These are phyloP conservation scores for Metschnikowia peoriensis DNA, from an alignment of 805 yeast genomes.

Conservation along the genomic window DNA sequence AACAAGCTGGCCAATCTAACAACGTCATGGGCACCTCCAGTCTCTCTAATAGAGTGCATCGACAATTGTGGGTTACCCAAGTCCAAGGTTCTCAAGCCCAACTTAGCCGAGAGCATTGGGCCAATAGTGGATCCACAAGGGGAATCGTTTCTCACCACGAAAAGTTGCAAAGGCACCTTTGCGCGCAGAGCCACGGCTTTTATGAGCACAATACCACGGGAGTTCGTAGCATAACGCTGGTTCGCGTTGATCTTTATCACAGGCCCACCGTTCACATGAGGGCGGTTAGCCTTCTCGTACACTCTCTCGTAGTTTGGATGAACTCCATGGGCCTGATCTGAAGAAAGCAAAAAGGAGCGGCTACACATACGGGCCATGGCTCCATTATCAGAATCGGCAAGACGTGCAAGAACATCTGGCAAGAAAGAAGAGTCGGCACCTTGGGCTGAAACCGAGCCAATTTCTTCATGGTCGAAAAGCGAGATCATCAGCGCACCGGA, in stretches of 20 bases:
- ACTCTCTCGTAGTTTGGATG: conserved; percentile 84
- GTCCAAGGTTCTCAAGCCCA: conserved; percentile 86
- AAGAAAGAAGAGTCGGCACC: conserved; percentile 94
- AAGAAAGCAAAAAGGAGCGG: conserved; percentile 77
- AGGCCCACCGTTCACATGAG: conserved; percentile 84
- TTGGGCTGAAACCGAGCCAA: conserved; percentile 91
- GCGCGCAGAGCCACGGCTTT: conserved; percentile 67
- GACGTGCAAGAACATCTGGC: conserved; percentile 71
- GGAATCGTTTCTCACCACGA: conserved; percentile 90
- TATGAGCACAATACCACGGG: conserved; percentile 79
- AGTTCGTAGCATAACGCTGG: conserved; percentile 92
- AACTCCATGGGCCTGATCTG: conserved; percentile 96
- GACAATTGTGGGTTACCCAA: conserved; percentile 89
- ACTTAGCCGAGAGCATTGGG: conserved; percentile 82
- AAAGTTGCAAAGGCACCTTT: conserved; percentile 81
- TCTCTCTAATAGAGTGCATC: conserved; percentile 93
- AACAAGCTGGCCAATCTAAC: conserved; percentile 61
- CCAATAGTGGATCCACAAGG: conserved; percentile 98
- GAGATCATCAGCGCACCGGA: conserved; percentile 70
- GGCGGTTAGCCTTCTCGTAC: conserved; percentile 78
- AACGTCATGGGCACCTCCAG: conserved; percentile 79
- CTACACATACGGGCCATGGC: conserved; percentile 51
- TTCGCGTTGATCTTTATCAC: conserved; percentile 92
- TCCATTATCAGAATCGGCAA: conserved; percentile 39
- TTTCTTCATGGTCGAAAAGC: conserved; percentile 92